These are phyloP conservation scores for Malus asiatica DNA, from an alignment of 306 rosid genomes.

Conservation along the genomic window DNA sequence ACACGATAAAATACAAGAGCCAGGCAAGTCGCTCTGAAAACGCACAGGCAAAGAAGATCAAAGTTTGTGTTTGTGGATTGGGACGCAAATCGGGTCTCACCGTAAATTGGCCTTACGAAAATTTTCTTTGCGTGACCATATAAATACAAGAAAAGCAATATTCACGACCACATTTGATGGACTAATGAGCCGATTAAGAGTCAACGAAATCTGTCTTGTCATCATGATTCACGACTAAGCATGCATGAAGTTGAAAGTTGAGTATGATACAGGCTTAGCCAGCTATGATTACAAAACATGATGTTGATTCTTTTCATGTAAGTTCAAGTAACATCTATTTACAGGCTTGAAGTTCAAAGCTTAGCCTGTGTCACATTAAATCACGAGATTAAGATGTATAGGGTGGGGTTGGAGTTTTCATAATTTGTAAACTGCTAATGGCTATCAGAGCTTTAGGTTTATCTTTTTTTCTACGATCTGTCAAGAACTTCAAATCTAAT, in stretches of 20 bases:
- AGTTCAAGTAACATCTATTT: neutral
- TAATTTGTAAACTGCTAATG: neutral
- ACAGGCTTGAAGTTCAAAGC: neutral
- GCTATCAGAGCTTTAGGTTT: neutral
- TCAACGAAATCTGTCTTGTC: neutral
- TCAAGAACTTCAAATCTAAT: neutral
- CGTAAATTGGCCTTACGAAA: neutral
- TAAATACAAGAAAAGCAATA: neutral
- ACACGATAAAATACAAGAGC: too few relatives aligned
- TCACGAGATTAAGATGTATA: neutral
- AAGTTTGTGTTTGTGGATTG: neutral
- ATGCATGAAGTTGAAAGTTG: neutral
- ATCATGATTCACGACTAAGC: neutral
- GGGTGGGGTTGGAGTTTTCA: too few relatives aligned
- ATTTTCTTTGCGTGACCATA: neutral
- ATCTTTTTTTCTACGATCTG: neutral
- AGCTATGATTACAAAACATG: neutral
- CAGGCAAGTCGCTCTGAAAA: too few relatives aligned
- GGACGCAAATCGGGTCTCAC: neutral
- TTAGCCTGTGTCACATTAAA: neutral
- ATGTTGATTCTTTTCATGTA: neutral
- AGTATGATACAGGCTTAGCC: neutral
- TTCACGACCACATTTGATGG: neutral
- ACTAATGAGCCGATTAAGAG: neutral
- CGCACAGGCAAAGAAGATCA: neutral